phyloP scores from a whole-genome alignment of 2,329 filamentous ascomycete genomes.

The Talaromyces sp. region DNA sequence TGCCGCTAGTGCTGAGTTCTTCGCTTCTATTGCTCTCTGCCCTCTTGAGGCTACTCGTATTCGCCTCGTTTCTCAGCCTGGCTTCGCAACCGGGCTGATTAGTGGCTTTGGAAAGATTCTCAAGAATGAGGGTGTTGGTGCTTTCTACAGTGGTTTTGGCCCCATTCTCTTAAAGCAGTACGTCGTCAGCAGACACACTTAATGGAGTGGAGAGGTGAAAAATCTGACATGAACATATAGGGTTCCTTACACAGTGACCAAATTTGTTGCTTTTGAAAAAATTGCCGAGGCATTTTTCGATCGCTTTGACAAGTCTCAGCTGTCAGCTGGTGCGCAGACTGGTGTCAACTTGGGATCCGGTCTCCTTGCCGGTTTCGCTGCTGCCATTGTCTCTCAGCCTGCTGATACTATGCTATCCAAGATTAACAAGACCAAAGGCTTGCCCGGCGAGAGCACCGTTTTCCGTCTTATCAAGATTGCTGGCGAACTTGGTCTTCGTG shows the following conservation, averaged over 20 bases:
- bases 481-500: constrained; percentile 74
- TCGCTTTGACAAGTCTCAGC: constrained; percentile 62
- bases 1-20: constrained; percentile 57
- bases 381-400: constrained; percentile 80
- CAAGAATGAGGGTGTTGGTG: constrained; percentile 74
- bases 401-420: constrained; percentile 91
- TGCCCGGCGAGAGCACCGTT: constrained; percentile 77
- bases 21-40: constrained; percentile 66
- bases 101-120: constrained; percentile 77
- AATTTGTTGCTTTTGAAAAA: constrained; percentile 92
- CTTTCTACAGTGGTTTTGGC: constrained; percentile 88
- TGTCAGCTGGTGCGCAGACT: constrained; percentile 67
- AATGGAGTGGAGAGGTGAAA: constrained; percentile 3
- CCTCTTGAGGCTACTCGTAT: constrained; percentile 90
- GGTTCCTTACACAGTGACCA: constrained; percentile 89
- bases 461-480: constrained; percentile 80
- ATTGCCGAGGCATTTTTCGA: constrained; percentile 69
- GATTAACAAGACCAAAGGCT: constrained; percentile 91
- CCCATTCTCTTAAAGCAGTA: constrained; percentile 80
- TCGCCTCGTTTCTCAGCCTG: constrained; percentile 82
- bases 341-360: constrained; percentile 78
- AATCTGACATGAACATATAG: constrained; percentile 35
- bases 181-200: constrained; percentile 24
- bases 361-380: constrained; percentile 79
- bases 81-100: constrained; percentile 73